phyloP scores from a whole-genome alignment of 139 green algal species.

The Closterium sp. region DNA sequence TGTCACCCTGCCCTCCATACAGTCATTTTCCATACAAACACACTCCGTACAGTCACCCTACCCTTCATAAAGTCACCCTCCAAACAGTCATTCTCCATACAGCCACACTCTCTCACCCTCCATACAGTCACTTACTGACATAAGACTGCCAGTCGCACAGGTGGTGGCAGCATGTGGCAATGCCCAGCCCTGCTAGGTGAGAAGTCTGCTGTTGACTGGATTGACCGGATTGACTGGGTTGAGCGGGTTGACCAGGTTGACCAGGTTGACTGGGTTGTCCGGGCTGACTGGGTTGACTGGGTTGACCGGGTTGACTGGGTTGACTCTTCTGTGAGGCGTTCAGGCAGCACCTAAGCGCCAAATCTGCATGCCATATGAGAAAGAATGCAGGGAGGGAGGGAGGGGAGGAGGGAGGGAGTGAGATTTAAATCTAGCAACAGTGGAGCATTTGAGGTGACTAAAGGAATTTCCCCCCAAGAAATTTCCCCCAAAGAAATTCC shows the following conservation, averaged over 20 bases:
- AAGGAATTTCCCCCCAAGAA: no score
- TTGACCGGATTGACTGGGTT: not conserved
- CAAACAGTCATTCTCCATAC: no score
- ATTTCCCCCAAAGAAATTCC: no score
- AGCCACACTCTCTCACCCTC: no score
- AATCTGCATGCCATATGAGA: not conserved
- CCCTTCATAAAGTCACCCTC: no score
- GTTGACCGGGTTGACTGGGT: not conserved
- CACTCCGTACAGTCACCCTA: no score
- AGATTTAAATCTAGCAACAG: not conserved
- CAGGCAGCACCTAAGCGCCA: constrained; percentile 19
- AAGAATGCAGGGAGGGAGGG: not conserved
- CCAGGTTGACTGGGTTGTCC: not conserved
- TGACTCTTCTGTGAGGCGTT: not conserved
- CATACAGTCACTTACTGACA: constrained; percentile 13
- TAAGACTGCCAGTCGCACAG: constrained; percentile 20
- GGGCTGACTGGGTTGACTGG: not conserved
- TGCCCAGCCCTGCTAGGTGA: constrained; percentile 7
- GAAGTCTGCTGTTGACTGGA: not conserved
- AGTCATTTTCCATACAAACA: no score
- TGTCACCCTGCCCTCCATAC: no score
- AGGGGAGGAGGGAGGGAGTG: not conserved
- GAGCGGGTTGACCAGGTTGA: not conserved
- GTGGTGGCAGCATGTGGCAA: constrained; percentile 38
- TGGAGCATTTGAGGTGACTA: no score